Evolutionary conservation across 2,329 filamentous ascomycete genomes (phyloP), one percentile per base, ranked within the genome.

Genomic region (Zalaria sp.): DNA sequence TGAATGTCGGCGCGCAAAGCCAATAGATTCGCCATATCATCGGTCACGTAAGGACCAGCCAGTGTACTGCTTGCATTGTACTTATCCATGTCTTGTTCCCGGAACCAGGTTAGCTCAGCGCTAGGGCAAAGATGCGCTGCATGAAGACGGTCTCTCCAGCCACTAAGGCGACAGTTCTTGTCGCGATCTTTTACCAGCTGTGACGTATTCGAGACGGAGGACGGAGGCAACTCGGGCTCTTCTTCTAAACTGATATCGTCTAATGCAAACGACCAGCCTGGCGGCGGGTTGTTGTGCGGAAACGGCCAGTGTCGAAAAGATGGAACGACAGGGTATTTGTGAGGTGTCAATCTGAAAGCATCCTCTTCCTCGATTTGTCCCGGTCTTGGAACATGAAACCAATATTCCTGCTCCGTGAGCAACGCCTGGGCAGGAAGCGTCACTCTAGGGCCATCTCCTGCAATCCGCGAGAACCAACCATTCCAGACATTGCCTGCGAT

Each of bases 401-500:
- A 43, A 26, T 43, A 43, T 4, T 43, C 41, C 28, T 34, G 25
- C 9, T 18, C 34, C 41, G 5, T 4, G 3, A 43, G 25, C 6
- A 43, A n/a, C 4, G 36, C 35, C 11, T 43, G 36, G 18, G n/a
- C 5, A 8, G 36, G 36, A 4, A 29, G 26, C 38, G 27, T 18
- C 5, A 40, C 28, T 40, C 38, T 40, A 25, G 25, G 31, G 4
- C 38, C 38, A 4, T 18, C 26, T 27, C 34, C 25, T 11, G 32
- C 18, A 18, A 43, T 27, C n/a, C n/a, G n/a, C 5, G 35, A 35
- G 3, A 45, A 28, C 11, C 18, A 45, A 5, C 43, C 43, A 4
- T 39, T 35, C 40, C 35, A 45, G 4, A 28, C 7, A 18, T 45
- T 45, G 7, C 41, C 41, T 26, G 43, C 41, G 31, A 42, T 25